Percentiles rank a stretch among this genome's conserved stretches.
These are phyloP conservation scores for Nigrograna mackinnonii DNA, from an alignment of 2,329 filamentous ascomycete genomes.

Conservation along the genomic window DNA sequence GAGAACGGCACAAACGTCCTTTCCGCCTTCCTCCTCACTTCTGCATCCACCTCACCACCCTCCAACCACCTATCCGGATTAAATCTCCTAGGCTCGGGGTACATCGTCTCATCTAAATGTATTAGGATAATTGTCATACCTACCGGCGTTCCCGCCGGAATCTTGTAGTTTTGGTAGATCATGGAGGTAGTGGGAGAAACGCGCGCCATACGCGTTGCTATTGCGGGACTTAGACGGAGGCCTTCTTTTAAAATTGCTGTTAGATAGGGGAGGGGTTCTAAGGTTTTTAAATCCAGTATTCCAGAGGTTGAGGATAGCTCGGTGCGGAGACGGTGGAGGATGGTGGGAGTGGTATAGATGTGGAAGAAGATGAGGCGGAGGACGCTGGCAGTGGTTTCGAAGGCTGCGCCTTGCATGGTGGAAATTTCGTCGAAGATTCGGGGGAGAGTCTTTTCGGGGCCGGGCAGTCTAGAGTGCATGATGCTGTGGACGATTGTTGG, in stretches of 20 bases:
- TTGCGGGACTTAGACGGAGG: slow-evolving; percentile 22
- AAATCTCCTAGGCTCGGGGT: slow-evolving; percentile 39
- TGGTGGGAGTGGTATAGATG: slow-evolving; percentile 19
- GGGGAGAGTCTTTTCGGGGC: neutral
- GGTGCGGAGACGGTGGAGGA: slow-evolving; percentile 12
- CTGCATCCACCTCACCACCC: too few relatives aligned
- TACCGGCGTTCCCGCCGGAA: slow-evolving; percentile 25
- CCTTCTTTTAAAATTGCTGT: slow-evolving; percentile 25
- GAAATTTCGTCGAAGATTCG: slow-evolving; percentile 13
- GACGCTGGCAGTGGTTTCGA: slow-evolving; percentile 12
- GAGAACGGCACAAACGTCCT: slow-evolving; percentile 46
- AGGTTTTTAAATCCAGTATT: neutral
- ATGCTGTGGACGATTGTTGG: slow-evolving; percentile 34
- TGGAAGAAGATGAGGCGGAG: slow-evolving; percentile 17
- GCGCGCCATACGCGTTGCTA: slow-evolving; percentile 19
- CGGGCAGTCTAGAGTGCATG: neutral
- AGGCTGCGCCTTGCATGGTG: slow-evolving; percentile 11
- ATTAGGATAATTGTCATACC: slow-evolving; percentile 38
- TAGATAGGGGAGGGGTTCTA: slow-evolving; percentile 19
- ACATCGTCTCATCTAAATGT: slow-evolving; percentile 39
- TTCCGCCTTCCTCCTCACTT: too few relatives aligned
- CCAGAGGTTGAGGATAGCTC: slow-evolving; percentile 19
- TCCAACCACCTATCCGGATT: slow-evolving; percentile 47
- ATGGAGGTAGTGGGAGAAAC: slow-evolving; percentile 20
- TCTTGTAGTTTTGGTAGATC: slow-evolving; percentile 9